Evolutionary conservation across 2,329 filamentous ascomycete genomes (phyloP), one percentile per base, ranked within the genome.

Genomic region (Penicillium sp.): DNA sequence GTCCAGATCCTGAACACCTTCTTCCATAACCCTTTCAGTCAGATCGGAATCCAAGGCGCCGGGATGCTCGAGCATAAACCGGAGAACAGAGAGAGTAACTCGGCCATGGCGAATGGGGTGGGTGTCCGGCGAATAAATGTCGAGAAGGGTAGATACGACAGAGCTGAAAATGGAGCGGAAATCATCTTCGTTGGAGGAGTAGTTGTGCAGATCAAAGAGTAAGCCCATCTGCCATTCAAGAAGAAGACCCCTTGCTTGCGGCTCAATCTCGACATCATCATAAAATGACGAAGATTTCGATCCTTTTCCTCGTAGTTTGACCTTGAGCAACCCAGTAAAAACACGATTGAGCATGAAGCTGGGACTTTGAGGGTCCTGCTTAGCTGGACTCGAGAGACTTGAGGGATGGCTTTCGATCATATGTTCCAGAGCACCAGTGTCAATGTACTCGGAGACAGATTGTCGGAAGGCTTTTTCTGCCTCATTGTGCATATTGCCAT

Each of bases 371-470:
- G 71, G 58, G 45, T 74, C 61, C 36, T 71, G 68, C 46, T 63
- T 70, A 3, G 66, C 54, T 21, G 54, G 55, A 39, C 60, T 56
- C 5, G 65, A 64, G 15, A 69, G 66, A 7, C 57, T 59, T 8
- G 60, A 63, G 4, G 60, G 36, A 7, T 68, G 62, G 30, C 56
- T 56, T 9, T 63, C 61, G 1, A 60, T 47, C 10, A 71, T 61
- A 29, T 69, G 56, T 6, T 66, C 56, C 48, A 79, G 54, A 15
- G 64, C 56, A 2, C 71, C 76, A 17, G 66, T 58, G 4, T 68
- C 59, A 26, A 78, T 68, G 55, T 78, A 70, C 44, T 73, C 70
- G 18, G 63, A 58, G 30, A 79, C 70, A 4, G 76, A 72, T 34
- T 71, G 68, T 30, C 60, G 58, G 33, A 78, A 76, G 7, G 69